A percentile compares a stretch with the other conserved stretches of the same genome.
phyloP scores from a whole-genome alignment of 1,139 yeast species.

The Ashbya aceris region DNA sequence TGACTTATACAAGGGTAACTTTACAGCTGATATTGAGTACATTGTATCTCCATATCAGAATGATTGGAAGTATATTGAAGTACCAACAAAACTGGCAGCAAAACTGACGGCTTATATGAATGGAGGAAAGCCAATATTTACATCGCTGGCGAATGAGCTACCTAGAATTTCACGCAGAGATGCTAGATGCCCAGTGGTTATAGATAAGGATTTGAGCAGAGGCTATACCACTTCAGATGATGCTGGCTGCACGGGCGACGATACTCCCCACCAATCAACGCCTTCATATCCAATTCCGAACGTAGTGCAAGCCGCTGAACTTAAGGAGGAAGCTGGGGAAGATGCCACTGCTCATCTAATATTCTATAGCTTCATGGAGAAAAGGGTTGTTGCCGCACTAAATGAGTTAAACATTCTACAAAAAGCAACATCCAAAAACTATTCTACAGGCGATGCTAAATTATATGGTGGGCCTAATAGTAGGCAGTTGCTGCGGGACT shows the following conservation, averaged over 20 bases:
- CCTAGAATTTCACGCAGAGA: background rate
- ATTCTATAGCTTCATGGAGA: constrained; percentile 65
- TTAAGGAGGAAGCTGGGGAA: constrained; percentile 15
- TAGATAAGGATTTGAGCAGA: constrained; percentile 19
- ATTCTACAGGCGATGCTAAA: constrained; percentile 27
- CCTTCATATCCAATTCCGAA: constrained; percentile 59
- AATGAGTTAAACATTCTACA: constrained; percentile 25
- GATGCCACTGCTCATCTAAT: constrained; percentile 53
- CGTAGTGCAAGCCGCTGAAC: constrained; percentile 46
- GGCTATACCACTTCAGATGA: constrained; percentile 85
- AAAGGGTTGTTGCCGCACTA: constrained; percentile 53
- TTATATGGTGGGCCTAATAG: constrained; percentile 45
- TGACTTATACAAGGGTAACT: constrained; percentile 79
- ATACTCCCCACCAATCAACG: constrained; percentile 64
- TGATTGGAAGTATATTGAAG: constrained; percentile 45
- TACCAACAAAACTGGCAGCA: constrained; percentile 28
- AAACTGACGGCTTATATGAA: constrained; percentile 27
- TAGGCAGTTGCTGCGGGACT: constrained; percentile 40
- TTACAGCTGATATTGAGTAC: constrained; percentile 70
- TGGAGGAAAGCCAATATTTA: constrained; percentile 12
- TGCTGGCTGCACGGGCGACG: constrained; percentile 79
- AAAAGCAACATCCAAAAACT: constrained; percentile 11
- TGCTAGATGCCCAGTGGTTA: constrained; percentile 24
- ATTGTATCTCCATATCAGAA: constrained; percentile 83
- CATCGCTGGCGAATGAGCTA: background rate